Evolutionary conservation across 2,329 filamentous ascomycete genomes (phyloP).

Genomic region (Sclerotinia nivalis): DNA sequence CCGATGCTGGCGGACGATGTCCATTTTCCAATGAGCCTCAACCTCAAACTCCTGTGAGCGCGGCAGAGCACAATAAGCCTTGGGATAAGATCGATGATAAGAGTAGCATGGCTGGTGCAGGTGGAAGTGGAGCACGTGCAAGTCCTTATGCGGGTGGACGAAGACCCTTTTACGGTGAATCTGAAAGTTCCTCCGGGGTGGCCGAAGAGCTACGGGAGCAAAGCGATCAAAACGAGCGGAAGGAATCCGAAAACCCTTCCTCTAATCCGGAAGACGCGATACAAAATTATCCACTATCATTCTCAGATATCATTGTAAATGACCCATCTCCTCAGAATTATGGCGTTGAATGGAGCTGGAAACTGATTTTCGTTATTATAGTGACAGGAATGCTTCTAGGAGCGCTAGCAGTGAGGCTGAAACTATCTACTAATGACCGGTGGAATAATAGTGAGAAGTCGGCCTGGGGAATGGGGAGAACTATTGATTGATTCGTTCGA

Average conservation of each 20-base stretch:
- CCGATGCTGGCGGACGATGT: too few species aligned
- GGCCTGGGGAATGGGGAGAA: background rate
- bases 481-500: background rate
- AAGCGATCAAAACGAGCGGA: background rate
- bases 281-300: too few species aligned
- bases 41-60: too few species aligned
- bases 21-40: too few species aligned
- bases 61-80: too few species aligned
- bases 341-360: background rate
- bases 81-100: too few species aligned
- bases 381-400: background rate
- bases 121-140: too few species aligned
- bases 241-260: background rate
- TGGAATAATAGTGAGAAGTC: too few species aligned
- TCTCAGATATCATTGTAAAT: background rate
- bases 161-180: too few species aligned
- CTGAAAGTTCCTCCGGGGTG: too few species aligned
- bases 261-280: background rate
- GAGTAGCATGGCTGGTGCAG: too few species aligned
- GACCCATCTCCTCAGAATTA: background rate
- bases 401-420: background rate
- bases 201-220: background rate
- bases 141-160: too few species aligned
- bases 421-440: background rate
- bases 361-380: background rate